Conservation (phyloP, 495 filamentous ascomycete species). For the Hamigera avellanea region DNA sequence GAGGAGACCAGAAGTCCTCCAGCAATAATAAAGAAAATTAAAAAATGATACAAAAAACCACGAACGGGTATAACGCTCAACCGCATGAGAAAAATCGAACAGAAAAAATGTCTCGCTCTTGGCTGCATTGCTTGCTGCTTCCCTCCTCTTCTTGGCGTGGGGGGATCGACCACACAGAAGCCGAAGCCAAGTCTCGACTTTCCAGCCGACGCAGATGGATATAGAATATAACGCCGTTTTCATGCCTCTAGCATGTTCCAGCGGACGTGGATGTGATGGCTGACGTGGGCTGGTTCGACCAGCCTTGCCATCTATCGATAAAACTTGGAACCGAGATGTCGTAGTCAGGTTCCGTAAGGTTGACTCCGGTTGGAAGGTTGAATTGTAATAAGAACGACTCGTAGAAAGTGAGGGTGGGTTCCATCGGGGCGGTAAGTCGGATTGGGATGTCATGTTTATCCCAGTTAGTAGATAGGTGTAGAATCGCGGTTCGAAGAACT, state of each 20-base stretch:
- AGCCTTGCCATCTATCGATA: too few relatives aligned
- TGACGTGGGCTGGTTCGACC: too few relatives aligned
- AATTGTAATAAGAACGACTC: not conserved
- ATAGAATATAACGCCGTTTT: too few relatives aligned
- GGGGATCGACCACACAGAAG: not conserved
- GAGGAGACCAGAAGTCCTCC: not conserved
- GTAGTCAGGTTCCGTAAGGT: too few relatives aligned
- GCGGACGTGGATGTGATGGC: too few relatives aligned
- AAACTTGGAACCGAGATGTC: too few relatives aligned
- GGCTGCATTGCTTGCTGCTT: not conserved
- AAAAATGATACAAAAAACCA: not conserved
- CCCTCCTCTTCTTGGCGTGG: not conserved
- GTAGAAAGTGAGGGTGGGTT: not conserved
- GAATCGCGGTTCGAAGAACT: not conserved
- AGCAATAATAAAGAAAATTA: too few relatives aligned
- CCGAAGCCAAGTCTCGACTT: not conserved
- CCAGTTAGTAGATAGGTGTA: not conserved
- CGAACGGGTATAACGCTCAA: not conserved
- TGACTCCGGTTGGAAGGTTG: too few relatives aligned
- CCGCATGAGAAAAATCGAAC: not conserved
- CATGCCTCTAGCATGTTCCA: too few relatives aligned
- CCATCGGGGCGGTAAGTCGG: not conserved
- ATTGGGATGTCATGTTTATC: not conserved
- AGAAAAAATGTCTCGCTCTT: not conserved
- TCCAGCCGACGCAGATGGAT: too few relatives aligned